A percentile compares a stretch with the other conserved stretches of the same genome.
Evolutionary conservation across 257 asterid genomes (phyloP).

Genomic region (Oldenlandia corymbosa): DNA sequence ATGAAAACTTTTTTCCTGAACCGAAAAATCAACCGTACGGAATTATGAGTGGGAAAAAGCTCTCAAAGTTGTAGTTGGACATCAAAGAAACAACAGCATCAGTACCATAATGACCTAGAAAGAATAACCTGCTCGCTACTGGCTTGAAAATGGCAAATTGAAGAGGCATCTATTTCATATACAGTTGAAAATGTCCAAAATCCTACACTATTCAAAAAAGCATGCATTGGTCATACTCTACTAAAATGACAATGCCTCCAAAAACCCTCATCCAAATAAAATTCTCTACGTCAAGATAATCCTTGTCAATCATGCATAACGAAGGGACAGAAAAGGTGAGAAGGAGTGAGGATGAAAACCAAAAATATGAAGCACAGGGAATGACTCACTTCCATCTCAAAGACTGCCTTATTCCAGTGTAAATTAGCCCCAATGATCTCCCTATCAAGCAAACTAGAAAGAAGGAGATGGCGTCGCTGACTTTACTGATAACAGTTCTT

Average conservation of each 20-base stretch:
- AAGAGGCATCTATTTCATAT: not conserved
- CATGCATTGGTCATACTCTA: not conserved
- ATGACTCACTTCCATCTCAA: constrained; percentile 61
- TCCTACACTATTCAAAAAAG: not conserved
- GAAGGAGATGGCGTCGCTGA: constrained; percentile 83
- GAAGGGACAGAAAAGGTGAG: not conserved
- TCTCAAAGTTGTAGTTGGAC: not conserved
- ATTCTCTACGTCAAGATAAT: not conserved
- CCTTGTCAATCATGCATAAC: not conserved
- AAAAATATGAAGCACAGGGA: constrained; percentile 15
- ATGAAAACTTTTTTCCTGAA: no score
- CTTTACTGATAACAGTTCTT: constrained; percentile 50
- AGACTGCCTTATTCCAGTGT: constrained; percentile 88
- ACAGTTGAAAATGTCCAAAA: not conserved
- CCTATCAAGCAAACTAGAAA: constrained; percentile 84
- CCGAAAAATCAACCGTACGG: not conserved
- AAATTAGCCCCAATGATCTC: constrained; percentile 86
- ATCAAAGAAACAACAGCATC: not conserved
- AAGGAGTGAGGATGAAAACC: not conserved
- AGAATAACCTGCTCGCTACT: constrained; percentile 1
- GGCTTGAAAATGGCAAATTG: not conserved
- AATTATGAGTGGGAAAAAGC: not conserved
- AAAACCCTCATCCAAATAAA: not conserved
- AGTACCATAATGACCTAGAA: not conserved
- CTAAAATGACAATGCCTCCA: not conserved